Evolutionary conservation across 1,284 basidiomycete species (phyloP), one percentile per base, ranked within the genome.

Genomic region (Sanguinoderma infundibulare): DNA sequence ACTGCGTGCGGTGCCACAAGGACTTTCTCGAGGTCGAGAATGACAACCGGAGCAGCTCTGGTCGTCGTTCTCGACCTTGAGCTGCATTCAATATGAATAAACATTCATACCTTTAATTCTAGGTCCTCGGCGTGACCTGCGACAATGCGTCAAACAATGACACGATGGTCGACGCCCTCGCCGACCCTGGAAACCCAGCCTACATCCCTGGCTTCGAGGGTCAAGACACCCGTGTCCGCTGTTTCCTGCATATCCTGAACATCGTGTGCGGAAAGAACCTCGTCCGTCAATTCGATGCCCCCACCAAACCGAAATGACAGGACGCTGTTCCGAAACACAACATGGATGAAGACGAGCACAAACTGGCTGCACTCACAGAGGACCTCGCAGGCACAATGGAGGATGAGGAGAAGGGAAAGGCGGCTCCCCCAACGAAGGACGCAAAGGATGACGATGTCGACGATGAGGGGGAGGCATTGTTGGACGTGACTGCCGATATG

Each of bases 401-500:
- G 20, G 39, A 5, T 4, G 20, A n/a, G 20, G 39, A 4, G 12
- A 15, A 15, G 9, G 36, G 17, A 38, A 38, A 4, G 17, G 39
- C 20, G 7, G 34, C 14, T 7, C 7, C 6, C 14, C 7, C 6
- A 14, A 35, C 7, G 7, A 35, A 35, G 6, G 34, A n/a, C 36
- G 36, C 5, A 38, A 15, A n/a, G 9, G 15, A 5, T 42, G 39
- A 2, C 7, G 39, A 42, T 3, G 20, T 7, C 17, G n/a, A 20
- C 36, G 14, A 38, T 15, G 36, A 38, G 12, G 36, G 4, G 9
- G 36, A 38, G 36, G n/a, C n/a, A n/a, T n/a, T n/a, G n/a, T 15
- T 38, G 9, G 36, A 38, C n/a, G 63, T 20, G 59, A 71, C 42
- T 14, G 78, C 77, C 54, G 69, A 74, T 38, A 66, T 65, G 0